phyloP scores from a whole-genome alignment of 2,329 filamentous ascomycete species.

The Helicocarpus griseus region DNA sequence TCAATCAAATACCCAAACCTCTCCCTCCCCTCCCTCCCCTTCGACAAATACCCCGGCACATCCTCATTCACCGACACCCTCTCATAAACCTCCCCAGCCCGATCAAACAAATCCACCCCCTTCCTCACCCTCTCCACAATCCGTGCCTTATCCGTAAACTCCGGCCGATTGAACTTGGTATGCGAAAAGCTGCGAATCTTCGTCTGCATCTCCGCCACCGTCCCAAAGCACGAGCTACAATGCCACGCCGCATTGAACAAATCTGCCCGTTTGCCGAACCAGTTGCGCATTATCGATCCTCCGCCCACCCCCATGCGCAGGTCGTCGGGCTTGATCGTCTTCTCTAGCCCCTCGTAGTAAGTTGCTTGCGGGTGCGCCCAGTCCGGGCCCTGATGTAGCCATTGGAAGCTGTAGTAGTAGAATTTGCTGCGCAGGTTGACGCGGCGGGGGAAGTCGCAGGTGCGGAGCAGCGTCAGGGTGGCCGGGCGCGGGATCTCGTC shows the following conservation, averaged over 20 bases:
- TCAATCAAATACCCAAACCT: constrained; percentile 32
- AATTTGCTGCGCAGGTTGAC: constrained; percentile 44
- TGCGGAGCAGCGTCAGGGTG: constrained; percentile 40
- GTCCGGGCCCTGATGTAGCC: constrained; percentile 27
- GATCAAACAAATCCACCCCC: constrained; percentile 48
- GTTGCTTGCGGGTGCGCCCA: constrained; percentile 43
- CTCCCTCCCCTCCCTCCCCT: constrained; percentile 19
- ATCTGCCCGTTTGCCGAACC: constrained; percentile 18
- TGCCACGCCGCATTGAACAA: constrained; percentile 50
- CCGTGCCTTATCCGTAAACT: constrained; percentile 38
- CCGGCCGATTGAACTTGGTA: constrained; percentile 41
- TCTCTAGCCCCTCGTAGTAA: constrained; percentile 36
- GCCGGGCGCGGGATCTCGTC: constrained; percentile 50
- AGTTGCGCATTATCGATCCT: neutral
- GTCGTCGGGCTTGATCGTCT: constrained; percentile 45
- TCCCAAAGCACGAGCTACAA: constrained; percentile 53
- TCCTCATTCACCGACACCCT: constrained; percentile 44
- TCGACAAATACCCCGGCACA: constrained; percentile 43
- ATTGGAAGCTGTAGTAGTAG: constrained; percentile 52
- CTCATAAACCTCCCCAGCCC: constrained; percentile 39
- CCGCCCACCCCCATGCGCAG: constrained; percentile 30
- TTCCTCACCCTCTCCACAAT: constrained; percentile 44
- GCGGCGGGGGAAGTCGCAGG: constrained; percentile 44
- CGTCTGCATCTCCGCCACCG: constrained; percentile 44
- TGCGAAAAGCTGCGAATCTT: constrained; percentile 52